Base-by-base conservation (phyloP, 306 rosid genomes). In the Acacia crassicarpa region DNA sequence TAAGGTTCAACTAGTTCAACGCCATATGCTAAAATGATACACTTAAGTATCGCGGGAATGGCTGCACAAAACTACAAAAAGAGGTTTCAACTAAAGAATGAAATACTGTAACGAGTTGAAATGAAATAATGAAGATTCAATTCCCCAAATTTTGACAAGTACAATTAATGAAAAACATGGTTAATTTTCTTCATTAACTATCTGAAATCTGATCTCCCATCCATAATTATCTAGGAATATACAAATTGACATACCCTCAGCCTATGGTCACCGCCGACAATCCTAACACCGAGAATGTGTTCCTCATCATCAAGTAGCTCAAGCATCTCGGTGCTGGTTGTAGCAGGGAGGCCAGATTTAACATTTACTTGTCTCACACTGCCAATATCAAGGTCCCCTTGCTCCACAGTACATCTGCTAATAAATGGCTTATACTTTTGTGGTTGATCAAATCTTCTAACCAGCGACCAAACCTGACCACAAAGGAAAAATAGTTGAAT, bases 391-490 rank as follows among this genome's bases (percentile, higher is more conserved):
- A 91, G 89, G 73, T 84, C 86, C 40, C 92, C 94, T 62, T 53
- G 84, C 80, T 38, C 41, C 41, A 91, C 56, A 19, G 79, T 80
- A 41, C 94, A 91, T 75, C 92, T 79, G 80, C 92, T 91, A 12
- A 91, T 85, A 82, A 91, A 91, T 11, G 94, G 94, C 82, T 91
- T 91, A 79, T 91, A 91, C 72, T 78, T 89, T 79, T 91, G 91
- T 0, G 94, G 94, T 72, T 91, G 91, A 78, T 91, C 94, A 15
- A 91, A 91, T 83, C 91, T 84, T 75, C 94, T 87, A 49, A 92
- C 97, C 87, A 92, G 75, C 9, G 97, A 92, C 97, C 97, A 92
- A 15, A 92, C 97, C 97, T 92, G 79, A 74, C 48, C 33, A 72
- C 22, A 80, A 30, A 20, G 27, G 32, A 16, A 20, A 84, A 82